These are phyloP conservation scores for Gaertneriomyces sp. DNA, from an alignment of 192 early-diverging fungal species.

Conservation along the genomic window DNA sequence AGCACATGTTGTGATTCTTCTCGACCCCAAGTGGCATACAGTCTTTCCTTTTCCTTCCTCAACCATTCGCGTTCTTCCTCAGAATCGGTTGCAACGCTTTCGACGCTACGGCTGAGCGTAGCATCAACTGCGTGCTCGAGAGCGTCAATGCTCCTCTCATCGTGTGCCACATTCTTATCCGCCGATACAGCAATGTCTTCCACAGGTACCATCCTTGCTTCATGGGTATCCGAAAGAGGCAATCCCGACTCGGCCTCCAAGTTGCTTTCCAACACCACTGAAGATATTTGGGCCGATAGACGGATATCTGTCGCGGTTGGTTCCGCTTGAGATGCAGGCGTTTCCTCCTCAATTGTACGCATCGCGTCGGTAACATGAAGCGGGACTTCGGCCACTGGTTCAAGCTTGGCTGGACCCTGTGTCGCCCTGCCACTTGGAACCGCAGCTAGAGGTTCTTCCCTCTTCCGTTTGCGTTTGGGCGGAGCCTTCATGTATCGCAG, in stretches of 20 bases:
- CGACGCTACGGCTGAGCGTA: background rate
- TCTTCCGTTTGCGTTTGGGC: background rate
- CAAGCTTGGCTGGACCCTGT: background rate
- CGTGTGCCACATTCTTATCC: constrained; percentile 44
- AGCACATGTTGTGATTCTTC: constrained; percentile 5
- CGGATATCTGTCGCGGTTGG: too few relatives aligned
- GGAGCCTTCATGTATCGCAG: constrained; percentile 24
- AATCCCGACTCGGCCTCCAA: too few relatives aligned
- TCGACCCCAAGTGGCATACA: constrained; percentile 40
- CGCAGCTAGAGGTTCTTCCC: constrained; percentile 1
- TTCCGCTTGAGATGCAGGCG: background rate
- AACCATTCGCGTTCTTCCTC: constrained; percentile 40
- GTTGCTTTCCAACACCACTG: too few relatives aligned
- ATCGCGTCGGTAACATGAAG: background rate
- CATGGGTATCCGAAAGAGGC: constrained; percentile 58
- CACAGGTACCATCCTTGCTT: constrained; percentile 87
- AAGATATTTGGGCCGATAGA: too few relatives aligned
- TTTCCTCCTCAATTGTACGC: background rate
- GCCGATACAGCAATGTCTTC: constrained; percentile 90
- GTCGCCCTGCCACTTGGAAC: background rate
- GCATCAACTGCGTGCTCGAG: too few relatives aligned
- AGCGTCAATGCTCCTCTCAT: too few relatives aligned
- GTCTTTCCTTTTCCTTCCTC: constrained; percentile 23
- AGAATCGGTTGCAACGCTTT: constrained; percentile 4
- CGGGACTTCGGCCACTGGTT: background rate